Conservation (phyloP, 768 basidiomycete genomes). For the Candolleomyces aberdarensis region DNA sequence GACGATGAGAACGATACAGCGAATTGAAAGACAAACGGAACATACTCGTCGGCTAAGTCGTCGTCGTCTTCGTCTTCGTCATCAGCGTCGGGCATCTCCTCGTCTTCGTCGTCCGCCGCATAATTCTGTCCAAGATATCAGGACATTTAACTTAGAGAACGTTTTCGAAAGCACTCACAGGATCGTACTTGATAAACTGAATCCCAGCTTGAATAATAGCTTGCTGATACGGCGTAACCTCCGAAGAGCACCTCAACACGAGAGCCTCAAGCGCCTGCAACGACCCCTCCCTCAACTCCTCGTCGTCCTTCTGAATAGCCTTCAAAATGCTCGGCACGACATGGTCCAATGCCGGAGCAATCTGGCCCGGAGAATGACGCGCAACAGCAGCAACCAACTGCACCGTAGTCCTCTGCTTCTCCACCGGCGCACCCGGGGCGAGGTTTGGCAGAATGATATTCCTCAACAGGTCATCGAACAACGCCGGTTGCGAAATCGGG, state of each 20-base stretch:
- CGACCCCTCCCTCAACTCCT: constrained; percentile 77
- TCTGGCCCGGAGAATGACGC: constrained; percentile 65
- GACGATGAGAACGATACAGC: constrained; percentile 7
- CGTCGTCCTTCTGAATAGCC: constrained; percentile 71
- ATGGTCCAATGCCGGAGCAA: constrained; percentile 56
- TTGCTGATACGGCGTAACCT: constrained; percentile 70
- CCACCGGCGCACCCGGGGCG: constrained; percentile 46
- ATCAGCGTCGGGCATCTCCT: constrained; percentile 66
- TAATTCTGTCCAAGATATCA: constrained; percentile 39
- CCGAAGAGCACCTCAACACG: constrained; percentile 78
- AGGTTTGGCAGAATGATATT: constrained; percentile 61
- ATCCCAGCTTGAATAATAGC: constrained; percentile 68
- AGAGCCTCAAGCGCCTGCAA: constrained; percentile 89
- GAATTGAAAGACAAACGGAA: constrained; percentile 4
- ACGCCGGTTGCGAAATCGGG: constrained; percentile 59
- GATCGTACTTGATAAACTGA: constrained; percentile 89
- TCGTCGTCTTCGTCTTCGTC: constrained; percentile 78
- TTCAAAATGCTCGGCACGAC: constrained; percentile 72
- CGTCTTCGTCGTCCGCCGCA: constrained; percentile 48
- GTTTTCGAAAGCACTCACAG: constrained; percentile 47
- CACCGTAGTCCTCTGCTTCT: constrained; percentile 74
- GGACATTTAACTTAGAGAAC: neutral
- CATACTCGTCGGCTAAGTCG: constrained; percentile 80
- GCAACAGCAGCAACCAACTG: constrained; percentile 79
- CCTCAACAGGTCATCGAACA: constrained; percentile 61